Evolutionary conservation across 306 rosid species (phyloP), one percentile per base, ranked within the genome.

Genomic region (Vigna radiata): DNA sequence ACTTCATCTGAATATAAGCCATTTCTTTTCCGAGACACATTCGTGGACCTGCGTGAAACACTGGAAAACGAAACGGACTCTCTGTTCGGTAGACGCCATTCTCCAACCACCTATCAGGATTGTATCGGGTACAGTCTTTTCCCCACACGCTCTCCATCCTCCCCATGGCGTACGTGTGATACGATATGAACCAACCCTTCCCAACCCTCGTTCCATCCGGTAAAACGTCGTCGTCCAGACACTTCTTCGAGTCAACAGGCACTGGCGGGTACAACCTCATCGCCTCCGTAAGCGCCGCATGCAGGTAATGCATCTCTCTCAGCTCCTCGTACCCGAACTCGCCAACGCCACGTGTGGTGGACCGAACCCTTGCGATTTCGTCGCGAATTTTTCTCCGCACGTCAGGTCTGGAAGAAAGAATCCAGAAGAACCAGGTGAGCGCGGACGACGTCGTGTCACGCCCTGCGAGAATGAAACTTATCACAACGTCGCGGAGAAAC

Each of bases 1-100:
- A 88, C 84, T 93, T 93, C 98, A 93, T 93, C 82, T 93, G 98
- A 78, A 88, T 87, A 13, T 85, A 88, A 2, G 93, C 95, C 93
- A 91, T 66, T 0, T 91, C 95, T 14, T 89, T 91, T 1, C 98
- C 97, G 0, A 93, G 58, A 33, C 97, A 93, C 86, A 88, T 70
- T 16, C 98, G 86, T 0, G 91, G 91, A 23, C 98, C 91, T 1
- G 80, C 95, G 10, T 93, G 93, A 15, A 93, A 93, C 5, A 84
- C 80, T 19, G 93, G 91, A 46, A 8, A 89, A 65, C 84, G 64
- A 55, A 85, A 93, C 50, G 85, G 86, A 36, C 79, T 89, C 76
- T 89, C 93, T 0, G 14, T 50, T 66, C 70, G 64, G 27, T 10
- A 93, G 0, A 68, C 31, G 0, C 94, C 93, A 9, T 85, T 83